Percentiles rank a stretch among this genome's conserved stretches.
phyloP scores from a whole-genome alignment of 441 rosid species.

The Euphorbia celastroides region DNA sequence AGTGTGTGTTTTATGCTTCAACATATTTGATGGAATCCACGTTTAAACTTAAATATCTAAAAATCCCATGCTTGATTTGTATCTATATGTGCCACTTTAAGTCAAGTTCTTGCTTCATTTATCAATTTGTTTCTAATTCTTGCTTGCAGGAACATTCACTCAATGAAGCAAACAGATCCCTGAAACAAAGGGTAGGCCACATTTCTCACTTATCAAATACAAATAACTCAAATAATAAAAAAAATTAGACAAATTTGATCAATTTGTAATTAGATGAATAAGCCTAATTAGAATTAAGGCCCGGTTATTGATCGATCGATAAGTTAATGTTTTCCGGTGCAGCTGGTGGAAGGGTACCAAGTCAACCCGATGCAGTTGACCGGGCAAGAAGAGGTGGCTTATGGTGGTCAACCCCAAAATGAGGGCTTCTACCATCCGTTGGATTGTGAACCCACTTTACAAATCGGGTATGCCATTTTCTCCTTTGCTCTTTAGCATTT shows the following conservation, averaged over 20 bases:
- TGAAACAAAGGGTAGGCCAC: slow-evolving; percentile 75
- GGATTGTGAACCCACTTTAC: slow-evolving; percentile 89
- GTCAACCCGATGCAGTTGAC: slow-evolving; percentile 57
- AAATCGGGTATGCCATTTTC: no score
- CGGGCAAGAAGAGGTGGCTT: slow-evolving; percentile 52
- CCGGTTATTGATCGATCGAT: no score
- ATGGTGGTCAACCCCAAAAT: slow-evolving; percentile 46
- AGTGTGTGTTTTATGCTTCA: no score
- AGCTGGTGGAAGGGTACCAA: slow-evolving; percentile 92
- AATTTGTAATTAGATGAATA: not conserved
- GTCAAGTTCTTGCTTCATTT: not conserved
- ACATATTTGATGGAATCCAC: no score
- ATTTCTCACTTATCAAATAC: no score
- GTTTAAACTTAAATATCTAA: not conserved
- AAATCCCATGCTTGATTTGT: not conserved
- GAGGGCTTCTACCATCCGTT: slow-evolving; percentile 77
- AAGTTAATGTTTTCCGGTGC: no score
- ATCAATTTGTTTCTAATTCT: not conserved
- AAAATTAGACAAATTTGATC: no score
- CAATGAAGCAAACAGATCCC: slow-evolving; percentile 66
- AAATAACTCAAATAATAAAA: no score
- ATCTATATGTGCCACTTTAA: not conserved
- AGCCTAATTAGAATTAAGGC: no score
- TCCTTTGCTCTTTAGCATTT: no score
- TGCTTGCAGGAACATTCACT: slow-evolving; percentile 65